Percentiles rank a stretch among this genome's conserved stretches.
Evolutionary conservation across 2,329 filamentous ascomycete species (phyloP).

Genomic region (Fusarium sp.): DNA sequence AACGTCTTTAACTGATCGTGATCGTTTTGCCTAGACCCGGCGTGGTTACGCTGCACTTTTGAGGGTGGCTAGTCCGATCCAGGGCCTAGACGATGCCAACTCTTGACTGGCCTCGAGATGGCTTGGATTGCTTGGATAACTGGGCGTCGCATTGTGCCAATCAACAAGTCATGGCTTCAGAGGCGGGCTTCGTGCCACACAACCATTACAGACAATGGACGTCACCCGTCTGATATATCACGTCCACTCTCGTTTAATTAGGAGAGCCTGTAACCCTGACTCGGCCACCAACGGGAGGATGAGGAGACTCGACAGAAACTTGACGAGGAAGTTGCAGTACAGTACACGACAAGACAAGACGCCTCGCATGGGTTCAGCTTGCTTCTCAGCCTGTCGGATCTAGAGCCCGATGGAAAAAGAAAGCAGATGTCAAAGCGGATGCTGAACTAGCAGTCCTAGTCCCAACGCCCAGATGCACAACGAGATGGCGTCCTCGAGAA

Average conservation of each 20-base stretch:
- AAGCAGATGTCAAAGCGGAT: constrained; percentile 34
- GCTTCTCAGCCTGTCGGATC: constrained; percentile 26
- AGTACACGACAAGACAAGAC: background rate
- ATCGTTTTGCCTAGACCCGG: constrained; percentile 6
- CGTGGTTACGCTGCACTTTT: constrained; percentile 10
- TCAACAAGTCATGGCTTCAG: background rate
- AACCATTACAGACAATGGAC: background rate
- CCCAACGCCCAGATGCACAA: constrained; percentile 14
- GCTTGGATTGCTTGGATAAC: constrained; percentile 4
- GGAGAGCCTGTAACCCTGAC: background rate
- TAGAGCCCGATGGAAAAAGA: constrained; percentile 18
- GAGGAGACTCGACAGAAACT: background rate
- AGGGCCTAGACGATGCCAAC: constrained; percentile 13
- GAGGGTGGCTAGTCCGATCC: constrained; percentile 11
- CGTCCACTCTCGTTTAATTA: constrained; percentile 3
- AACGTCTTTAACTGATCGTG: constrained; percentile 11
- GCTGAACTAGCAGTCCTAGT: constrained; percentile 12
- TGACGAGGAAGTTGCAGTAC: background rate
- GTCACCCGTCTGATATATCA: background rate
- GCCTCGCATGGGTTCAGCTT: constrained; percentile 24
- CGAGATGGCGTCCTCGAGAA: constrained; percentile 7
- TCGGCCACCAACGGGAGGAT: background rate
- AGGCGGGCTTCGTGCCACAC: constrained; percentile 7
- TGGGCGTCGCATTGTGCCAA: constrained; percentile 11
- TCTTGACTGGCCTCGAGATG: constrained; percentile 6